Base-by-base conservation (phyloP, 2,329 filamentous ascomycete genomes). In the Rhynchosporium graminicola region DNA sequence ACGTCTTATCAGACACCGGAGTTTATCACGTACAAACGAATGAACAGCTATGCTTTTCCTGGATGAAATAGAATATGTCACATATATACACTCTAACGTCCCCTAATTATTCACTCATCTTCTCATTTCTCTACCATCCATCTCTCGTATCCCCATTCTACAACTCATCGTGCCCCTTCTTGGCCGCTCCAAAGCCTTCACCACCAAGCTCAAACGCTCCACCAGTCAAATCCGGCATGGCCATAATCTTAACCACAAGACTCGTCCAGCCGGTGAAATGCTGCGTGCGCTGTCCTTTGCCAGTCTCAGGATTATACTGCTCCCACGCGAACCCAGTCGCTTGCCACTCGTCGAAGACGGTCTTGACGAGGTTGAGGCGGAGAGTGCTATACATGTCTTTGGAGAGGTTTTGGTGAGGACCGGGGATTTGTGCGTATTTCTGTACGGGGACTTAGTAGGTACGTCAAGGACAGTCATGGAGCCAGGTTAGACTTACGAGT, bases 251-350 rank as follows among this genome's bases (percentile, higher is more conserved):
- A 51, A 98, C 93, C 54, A 98, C 91, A 77, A 98, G 80, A 75
- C 92, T 97, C n/a, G 95, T 99, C 95, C 95, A 99, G 57, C 95
- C 95, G 0, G 95, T 97, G 75, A 99, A 99, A 77, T 98, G 94
- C 80, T 97, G 92, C 4, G 93, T 98, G 47, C 95, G 84, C 80
- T 98, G 94, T n/a, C 95, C 95, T 59, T 85, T 84, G 51, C 95
- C 95, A 3, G 91, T 96, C 71, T 97, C 92, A 0, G 93, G 92
- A 75, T 96, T 91, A 76, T 98, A 99, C 78, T 99, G 95, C 78
- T 99, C 95, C 94, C 94, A 99, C 0, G 94, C 95, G 74, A 98
- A 98, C 20, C 94, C 94, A 0, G 95, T 98, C 73, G 91, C 86
- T 74, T 88, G 81, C 94, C 94, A 99, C 74, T 87, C 88, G 62